Conservation (phyloP, 2,329 filamentous ascomycete genomes). For the Fusarium poae region DNA sequence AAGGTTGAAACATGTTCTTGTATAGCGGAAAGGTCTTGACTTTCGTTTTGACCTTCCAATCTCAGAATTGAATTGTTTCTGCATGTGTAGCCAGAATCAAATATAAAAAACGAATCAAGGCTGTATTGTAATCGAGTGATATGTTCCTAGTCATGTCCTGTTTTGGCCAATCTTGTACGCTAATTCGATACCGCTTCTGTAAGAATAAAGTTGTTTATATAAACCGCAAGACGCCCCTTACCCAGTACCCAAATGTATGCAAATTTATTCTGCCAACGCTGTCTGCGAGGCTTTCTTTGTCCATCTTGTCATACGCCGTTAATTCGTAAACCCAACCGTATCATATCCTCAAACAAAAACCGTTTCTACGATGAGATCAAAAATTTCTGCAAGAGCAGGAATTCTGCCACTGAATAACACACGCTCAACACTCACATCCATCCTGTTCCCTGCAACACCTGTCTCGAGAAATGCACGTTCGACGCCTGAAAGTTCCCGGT, state of each 20-base stretch:
- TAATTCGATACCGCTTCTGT: conserved; percentile 24
- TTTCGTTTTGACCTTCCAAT: no score
- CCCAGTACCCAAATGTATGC: conserved; percentile 11
- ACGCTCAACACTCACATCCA: conserved; percentile 50
- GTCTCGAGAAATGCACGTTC: conserved; percentile 71
- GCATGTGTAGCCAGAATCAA: not conserved
- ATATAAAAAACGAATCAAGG: conserved; percentile 7
- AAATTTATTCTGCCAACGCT: conserved; percentile 32
- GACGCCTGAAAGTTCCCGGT: conserved; percentile 65
- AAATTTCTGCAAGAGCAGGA: conserved; percentile 59
- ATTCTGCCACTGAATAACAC: conserved; percentile 52
- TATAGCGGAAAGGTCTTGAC: no score
- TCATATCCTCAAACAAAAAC: conserved; percentile 54
- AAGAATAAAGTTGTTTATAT: conserved; percentile 11
- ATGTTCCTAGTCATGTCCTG: conserved; percentile 29
- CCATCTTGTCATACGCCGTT: conserved; percentile 36
- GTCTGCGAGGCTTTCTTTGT: conserved; percentile 26
- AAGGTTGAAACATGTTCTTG: no score
- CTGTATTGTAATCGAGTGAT: conserved; percentile 47
- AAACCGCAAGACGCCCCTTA: conserved; percentile 30
- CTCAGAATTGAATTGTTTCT: no score
- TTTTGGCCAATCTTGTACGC: conserved; percentile 38
- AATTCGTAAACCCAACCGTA: conserved; percentile 3
- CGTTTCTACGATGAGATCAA: conserved; percentile 61
- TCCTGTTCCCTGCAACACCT: conserved; percentile 56